Evolutionary conservation across 495 filamentous ascomycete species (phyloP).

Genomic region (Friedmanniomyces simplex): DNA sequence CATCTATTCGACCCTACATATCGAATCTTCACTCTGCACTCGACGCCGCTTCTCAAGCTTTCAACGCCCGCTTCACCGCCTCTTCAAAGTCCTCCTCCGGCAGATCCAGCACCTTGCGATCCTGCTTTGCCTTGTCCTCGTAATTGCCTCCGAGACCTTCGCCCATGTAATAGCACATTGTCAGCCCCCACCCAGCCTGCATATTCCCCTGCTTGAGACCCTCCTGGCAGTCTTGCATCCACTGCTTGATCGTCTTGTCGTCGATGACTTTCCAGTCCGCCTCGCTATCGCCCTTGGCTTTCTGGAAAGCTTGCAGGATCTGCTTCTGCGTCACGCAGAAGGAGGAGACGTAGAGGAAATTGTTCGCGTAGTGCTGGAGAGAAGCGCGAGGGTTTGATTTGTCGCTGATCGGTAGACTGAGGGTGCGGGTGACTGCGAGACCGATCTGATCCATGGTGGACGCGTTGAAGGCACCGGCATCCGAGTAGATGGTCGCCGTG

Average conservation of each 20-base stretch:
- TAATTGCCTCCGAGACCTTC: constrained; percentile 38
- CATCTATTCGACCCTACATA: neutral
- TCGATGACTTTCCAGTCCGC: constrained; percentile 47
- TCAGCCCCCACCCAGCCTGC: constrained; percentile 38
- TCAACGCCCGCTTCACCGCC: constrained; percentile 1
- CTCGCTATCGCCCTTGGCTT: constrained; percentile 32
- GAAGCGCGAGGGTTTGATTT: neutral
- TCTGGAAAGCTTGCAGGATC: constrained; percentile 39
- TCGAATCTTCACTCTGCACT: neutral
- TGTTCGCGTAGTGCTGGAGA: constrained; percentile 33
- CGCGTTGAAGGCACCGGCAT: constrained; percentile 1
- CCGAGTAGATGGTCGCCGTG: constrained; percentile 1
- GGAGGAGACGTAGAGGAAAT: constrained; percentile 32
- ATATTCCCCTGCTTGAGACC: constrained; percentile 36
- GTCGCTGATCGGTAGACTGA: neutral
- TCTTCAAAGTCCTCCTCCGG: constrained; percentile 50
- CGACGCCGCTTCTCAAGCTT: neutral
- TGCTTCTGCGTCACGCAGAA: constrained; percentile 39
- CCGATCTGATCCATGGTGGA: constrained; percentile 1
- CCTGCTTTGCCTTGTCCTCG: constrained; percentile 29
- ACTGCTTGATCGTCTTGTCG: constrained; percentile 32
- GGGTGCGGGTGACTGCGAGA: constrained; percentile 6
- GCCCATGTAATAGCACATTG: constrained; percentile 44
- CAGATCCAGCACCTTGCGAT: constrained; percentile 44
- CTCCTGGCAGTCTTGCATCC: constrained; percentile 34